Conservation (phyloP, 345 rosid genomes). For the Pistacia integerrima region DNA sequence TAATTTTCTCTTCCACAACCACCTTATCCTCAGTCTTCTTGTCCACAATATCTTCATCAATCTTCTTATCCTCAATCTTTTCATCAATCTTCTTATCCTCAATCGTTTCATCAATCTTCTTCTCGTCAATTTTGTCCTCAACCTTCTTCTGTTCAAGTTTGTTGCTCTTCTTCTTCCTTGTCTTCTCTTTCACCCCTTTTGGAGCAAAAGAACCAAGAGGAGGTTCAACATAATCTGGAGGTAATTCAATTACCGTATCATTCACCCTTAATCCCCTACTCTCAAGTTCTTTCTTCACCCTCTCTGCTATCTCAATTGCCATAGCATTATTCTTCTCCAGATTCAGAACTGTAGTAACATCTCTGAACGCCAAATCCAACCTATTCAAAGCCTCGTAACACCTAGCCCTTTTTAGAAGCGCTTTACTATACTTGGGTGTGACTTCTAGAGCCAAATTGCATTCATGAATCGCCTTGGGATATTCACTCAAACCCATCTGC, state of each 20-base stretch:
- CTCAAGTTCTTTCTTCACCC: slow-evolving; percentile 60
- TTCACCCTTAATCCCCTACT: slow-evolving; percentile 63
- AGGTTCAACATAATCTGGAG: slow-evolving; percentile 74
- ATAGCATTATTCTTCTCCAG: slow-evolving; percentile 72
- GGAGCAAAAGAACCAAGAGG: slow-evolving; percentile 33
- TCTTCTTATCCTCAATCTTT: slow-evolving; percentile 48
- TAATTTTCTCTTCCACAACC: slow-evolving; percentile 58
- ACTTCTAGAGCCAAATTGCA: slow-evolving; percentile 77
- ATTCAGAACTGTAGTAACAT: slow-evolving; percentile 61
- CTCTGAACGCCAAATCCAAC: slow-evolving; percentile 75
- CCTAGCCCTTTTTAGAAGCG: slow-evolving; percentile 82
- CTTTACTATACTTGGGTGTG: slow-evolving; percentile 68
- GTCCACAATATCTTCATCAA: slow-evolving; percentile 31
- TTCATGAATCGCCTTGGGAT: slow-evolving; percentile 70
- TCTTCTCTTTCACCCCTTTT: slow-evolving; percentile 44
- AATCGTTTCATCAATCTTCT: slow-evolving; percentile 32
- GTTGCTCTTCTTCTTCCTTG: slow-evolving; percentile 40
- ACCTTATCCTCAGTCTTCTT: slow-evolving; percentile 56
- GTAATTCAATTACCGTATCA: slow-evolving; percentile 63
- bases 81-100: slow-evolving; percentile 54
- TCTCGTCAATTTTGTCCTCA: slow-evolving; percentile 31
- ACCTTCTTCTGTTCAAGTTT: slow-evolving; percentile 38
- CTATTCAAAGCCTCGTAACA: slow-evolving; percentile 88
- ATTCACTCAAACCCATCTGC: slow-evolving; percentile 79
- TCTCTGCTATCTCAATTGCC: slow-evolving; percentile 73